phyloP scores from a whole-genome alignment of 371 early-diverging fungal genomes.

The Mucor plumbeus region DNA sequence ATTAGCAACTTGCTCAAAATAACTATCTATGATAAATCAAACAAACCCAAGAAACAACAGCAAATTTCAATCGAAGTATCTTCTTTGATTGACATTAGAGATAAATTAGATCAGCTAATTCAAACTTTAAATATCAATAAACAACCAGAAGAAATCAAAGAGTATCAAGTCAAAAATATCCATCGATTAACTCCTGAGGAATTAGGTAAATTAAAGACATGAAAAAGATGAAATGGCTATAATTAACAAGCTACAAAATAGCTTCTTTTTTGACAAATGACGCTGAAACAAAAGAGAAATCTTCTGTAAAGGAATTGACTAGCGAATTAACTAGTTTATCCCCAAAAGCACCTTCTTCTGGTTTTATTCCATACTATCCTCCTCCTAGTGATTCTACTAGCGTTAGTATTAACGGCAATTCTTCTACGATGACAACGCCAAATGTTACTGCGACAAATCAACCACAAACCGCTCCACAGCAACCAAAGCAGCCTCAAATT shows the following conservation, averaged over 20 bases:
- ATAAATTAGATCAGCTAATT: conserved; percentile 15
- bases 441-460: conserved; percentile 1
- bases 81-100: conserved; percentile 24
- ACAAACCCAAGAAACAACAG: background rate
- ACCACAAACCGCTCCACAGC: background rate
- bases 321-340: conserved; percentile 13
- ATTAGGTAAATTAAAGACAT: conserved; percentile 13
- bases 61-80: background rate
- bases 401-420: background rate
- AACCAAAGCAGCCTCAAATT: conserved; percentile 7
- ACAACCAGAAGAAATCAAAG: background rate
- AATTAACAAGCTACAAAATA: background rate
- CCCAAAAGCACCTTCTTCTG: background rate
- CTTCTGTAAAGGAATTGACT: conserved; percentile 13
- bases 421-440: background rate
- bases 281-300: conserved; percentile 1
- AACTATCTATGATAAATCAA: conserved; percentile 45
- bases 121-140: background rate
- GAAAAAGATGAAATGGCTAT: background rate
- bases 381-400: conserved; percentile 7
- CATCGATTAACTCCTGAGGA: conserved; percentile 21
- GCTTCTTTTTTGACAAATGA: conserved; percentile 5
- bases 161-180: background rate
- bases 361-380: conserved; percentile 18
- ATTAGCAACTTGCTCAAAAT: conserved; percentile 56